phyloP scores from a whole-genome alignment of 768 basidiomycete species.

The Rhodocollybia butyracea region DNA sequence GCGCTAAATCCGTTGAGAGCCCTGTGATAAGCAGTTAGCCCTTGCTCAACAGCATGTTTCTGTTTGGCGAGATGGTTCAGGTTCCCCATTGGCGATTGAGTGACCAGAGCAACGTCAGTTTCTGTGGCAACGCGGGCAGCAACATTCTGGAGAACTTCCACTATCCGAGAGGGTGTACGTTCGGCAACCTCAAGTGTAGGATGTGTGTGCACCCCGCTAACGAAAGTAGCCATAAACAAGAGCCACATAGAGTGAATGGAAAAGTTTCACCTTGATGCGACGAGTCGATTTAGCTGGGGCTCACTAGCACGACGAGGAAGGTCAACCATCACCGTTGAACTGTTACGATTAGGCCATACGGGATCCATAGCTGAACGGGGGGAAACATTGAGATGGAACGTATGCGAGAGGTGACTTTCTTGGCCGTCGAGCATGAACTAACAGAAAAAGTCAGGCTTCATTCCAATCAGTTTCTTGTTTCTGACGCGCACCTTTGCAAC shows the following conservation, averaged over 20 bases:
- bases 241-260: not conserved
- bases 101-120: slow-evolving; percentile 63
- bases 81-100: slow-evolving; percentile 39
- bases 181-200: slow-evolving; percentile 4
- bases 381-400: slow-evolving; percentile 70
- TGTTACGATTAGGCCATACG: not conserved
- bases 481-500: slow-evolving; percentile 61
- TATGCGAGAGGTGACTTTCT: slow-evolving; percentile 65
- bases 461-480: not conserved
- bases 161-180: slow-evolving; percentile 36
- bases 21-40: slow-evolving; percentile 74
- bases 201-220: not conserved
- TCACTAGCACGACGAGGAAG: slow-evolving; percentile 8
- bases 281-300: slow-evolving; percentile 1
- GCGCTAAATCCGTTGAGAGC: slow-evolving; percentile 57
- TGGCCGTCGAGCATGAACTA: slow-evolving; percentile 73
- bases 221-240: not conserved
- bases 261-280: not conserved
- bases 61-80: slow-evolving; percentile 75
- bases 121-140: slow-evolving; percentile 77
- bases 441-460: slow-evolving; percentile 9
- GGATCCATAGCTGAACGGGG: slow-evolving; percentile 50
- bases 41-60: slow-evolving; percentile 68
- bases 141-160: slow-evolving; percentile 72
- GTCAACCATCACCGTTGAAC: not conserved